These are phyloP conservation scores for Dryadomyces quercus-mongolicae DNA, from an alignment of 2,329 filamentous ascomycete genomes.

Conservation along the genomic window DNA sequence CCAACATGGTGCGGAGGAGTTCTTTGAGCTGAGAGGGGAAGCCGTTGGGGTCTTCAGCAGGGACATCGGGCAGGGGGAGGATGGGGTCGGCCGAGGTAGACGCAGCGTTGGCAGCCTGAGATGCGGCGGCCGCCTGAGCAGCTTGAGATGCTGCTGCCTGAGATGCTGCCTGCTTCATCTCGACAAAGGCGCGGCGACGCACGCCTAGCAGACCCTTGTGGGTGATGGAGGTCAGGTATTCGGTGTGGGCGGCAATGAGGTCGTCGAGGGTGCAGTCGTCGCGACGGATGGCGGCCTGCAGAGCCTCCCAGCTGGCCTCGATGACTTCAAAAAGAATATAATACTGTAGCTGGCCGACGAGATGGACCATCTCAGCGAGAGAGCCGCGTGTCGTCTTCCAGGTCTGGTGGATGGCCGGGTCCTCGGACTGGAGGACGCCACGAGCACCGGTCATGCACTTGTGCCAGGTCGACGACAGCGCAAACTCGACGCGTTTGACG, in stretches of 20 bases:
- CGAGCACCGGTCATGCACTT: constrained; percentile 90
- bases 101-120: constrained; percentile 13
- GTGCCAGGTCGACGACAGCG: constrained; percentile 80
- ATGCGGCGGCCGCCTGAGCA: constrained; percentile 62
- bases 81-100: constrained; percentile 14
- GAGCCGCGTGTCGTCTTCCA: constrained; percentile 87
- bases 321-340: constrained; percentile 99
- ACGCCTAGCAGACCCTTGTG: constrained; percentile 89
- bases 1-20: constrained; percentile 84
- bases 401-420: constrained; percentile 55
- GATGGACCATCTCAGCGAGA: constrained; percentile 97
- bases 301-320: constrained; percentile 85
- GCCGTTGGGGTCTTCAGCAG: constrained; percentile 54
- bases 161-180: constrained; percentile 21
- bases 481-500: constrained; percentile 95
- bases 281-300: constrained; percentile 70
- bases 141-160: constrained; percentile 46
- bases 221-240: constrained; percentile 87
- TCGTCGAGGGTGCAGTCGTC: constrained; percentile 86
- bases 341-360: constrained; percentile 92
- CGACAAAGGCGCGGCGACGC: constrained; percentile 31
- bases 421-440: constrained; percentile 72
- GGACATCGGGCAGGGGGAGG: constrained; percentile 23
- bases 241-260: constrained; percentile 80
- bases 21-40: constrained; percentile 90